phyloP scores from a whole-genome alignment of 768 basidiomycete genomes.

The Pleurotus eryngii region DNA sequence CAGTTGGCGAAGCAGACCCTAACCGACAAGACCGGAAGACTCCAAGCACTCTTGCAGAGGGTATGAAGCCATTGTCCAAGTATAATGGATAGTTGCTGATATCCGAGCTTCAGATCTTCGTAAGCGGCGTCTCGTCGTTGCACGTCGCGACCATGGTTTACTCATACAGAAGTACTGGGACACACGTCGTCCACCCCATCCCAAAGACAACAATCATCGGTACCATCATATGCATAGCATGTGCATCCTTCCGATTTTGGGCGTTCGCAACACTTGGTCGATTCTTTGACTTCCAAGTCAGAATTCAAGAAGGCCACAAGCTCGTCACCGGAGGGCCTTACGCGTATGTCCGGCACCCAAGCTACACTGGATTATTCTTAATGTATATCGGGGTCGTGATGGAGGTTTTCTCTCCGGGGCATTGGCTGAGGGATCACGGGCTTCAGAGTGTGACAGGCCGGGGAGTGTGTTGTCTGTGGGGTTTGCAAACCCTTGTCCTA shows the following conservation, averaged over 20 bases:
- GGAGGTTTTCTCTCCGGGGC: neutral
- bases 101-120: too few species aligned
- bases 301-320: neutral
- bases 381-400: neutral
- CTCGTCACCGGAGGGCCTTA: neutral
- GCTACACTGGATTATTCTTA: neutral
- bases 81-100: too few species aligned
- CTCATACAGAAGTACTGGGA: too few species aligned
- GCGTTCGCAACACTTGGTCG: neutral
- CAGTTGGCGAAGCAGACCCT: constrained; percentile 21
- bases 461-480: neutral
- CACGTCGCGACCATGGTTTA: too few species aligned
- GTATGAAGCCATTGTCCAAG: too few species aligned
- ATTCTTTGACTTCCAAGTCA: neutral
- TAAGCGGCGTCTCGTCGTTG: too few species aligned
- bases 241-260: too few species aligned
- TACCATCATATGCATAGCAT: too few species aligned
- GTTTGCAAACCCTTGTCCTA: neutral
- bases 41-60: too few species aligned
- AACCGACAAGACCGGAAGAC: too few species aligned
- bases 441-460: neutral
- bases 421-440: neutral
- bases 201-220: too few species aligned
- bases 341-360: neutral
- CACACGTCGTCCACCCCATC: too few species aligned